A percentile compares a stretch with the other conserved stretches of the same genome.
phyloP scores from a whole-genome alignment of 768 basidiomycete species.

The Suillus subluteus region DNA sequence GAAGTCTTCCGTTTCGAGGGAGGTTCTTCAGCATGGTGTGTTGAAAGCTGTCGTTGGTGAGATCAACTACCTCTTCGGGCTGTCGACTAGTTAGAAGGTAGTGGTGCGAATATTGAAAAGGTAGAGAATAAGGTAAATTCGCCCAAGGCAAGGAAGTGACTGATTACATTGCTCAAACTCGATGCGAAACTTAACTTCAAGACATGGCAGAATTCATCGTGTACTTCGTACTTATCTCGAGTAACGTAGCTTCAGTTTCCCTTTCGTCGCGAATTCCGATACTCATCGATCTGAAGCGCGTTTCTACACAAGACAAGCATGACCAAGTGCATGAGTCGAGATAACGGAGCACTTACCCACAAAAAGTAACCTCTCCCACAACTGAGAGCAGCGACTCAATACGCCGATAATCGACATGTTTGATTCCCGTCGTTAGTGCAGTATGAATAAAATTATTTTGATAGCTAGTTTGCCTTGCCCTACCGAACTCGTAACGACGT shows the following conservation, averaged over 20 bases:
- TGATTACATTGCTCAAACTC: neutral
- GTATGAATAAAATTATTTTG: too few relatives aligned
- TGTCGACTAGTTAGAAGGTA: neutral
- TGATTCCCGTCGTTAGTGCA: too few relatives aligned
- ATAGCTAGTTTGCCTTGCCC: too few relatives aligned
- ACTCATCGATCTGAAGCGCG: neutral
- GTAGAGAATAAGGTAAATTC: neutral
- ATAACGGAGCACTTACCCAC: neutral
- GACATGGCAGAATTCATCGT: neutral
- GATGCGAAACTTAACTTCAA: neutral
- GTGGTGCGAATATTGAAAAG: neutral
- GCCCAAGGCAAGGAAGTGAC: neutral
- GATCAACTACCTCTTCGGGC: neutral
- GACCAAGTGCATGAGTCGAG: neutral
- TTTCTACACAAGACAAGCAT: neutral
- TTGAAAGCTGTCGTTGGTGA: neutral
- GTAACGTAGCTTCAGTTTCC: neutral
- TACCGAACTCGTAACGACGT: too few relatives aligned
- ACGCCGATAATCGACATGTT: too few relatives aligned
- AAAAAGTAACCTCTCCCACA: neutral
- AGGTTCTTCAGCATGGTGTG: conserved; percentile 14
- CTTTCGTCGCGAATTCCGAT: neutral
- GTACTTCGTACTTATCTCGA: neutral
- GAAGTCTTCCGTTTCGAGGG: conserved; percentile 78
- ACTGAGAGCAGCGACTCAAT: neutral